Conservation (phyloP, 1,284 basidiomycete species). For the Apiotrichum akiyoshidainum region DNA sequence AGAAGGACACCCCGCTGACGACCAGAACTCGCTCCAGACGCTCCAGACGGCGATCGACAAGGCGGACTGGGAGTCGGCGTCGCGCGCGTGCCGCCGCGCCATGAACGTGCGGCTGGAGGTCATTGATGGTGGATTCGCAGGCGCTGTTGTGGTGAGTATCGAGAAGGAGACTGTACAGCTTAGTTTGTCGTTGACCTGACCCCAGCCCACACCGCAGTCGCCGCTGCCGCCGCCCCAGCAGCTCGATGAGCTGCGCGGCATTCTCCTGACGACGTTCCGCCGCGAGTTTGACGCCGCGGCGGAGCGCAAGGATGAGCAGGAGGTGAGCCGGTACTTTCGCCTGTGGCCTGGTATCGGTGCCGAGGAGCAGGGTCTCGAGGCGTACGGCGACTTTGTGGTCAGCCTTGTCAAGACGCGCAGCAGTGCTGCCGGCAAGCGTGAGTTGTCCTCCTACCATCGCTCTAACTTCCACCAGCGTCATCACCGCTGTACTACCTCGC, state of each 20-base stretch:
- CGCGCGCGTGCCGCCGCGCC: slow-evolving; percentile 81
- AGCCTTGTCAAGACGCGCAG: slow-evolving; percentile 78
- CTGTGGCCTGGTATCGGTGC: slow-evolving; percentile 88
- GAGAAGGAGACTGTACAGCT: not conserved
- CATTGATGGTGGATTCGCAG: slow-evolving; percentile 79
- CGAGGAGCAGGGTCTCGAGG: slow-evolving; percentile 80
- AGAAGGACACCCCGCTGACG: no score
- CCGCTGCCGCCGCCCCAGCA: slow-evolving; percentile 82
- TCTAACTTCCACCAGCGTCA: slow-evolving; percentile 59
- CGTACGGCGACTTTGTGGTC: slow-evolving; percentile 89
- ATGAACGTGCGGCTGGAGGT: slow-evolving; percentile 77
- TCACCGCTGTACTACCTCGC: slow-evolving; percentile 86
- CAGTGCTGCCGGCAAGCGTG: slow-evolving; percentile 75
- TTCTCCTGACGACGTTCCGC: slow-evolving; percentile 73
- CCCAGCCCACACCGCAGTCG: slow-evolving; percentile 80
- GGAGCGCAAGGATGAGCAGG: slow-evolving; percentile 69
- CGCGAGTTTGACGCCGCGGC: slow-evolving; percentile 75
- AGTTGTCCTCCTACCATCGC: slow-evolving; percentile 28
- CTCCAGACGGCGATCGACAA: slow-evolving; percentile 73
- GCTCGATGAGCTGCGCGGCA: slow-evolving; percentile 68
- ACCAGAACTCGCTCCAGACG: slow-evolving; percentile 70
- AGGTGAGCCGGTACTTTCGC: slow-evolving; percentile 92
- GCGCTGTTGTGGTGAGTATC: slow-evolving; percentile 70
- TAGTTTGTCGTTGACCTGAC: no score
- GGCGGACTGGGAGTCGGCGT: slow-evolving; percentile 93